These are phyloP conservation scores for Nakaseomyces nivariensis DNA, from an alignment of 1,139 yeast species.

Conservation along the genomic window DNA sequence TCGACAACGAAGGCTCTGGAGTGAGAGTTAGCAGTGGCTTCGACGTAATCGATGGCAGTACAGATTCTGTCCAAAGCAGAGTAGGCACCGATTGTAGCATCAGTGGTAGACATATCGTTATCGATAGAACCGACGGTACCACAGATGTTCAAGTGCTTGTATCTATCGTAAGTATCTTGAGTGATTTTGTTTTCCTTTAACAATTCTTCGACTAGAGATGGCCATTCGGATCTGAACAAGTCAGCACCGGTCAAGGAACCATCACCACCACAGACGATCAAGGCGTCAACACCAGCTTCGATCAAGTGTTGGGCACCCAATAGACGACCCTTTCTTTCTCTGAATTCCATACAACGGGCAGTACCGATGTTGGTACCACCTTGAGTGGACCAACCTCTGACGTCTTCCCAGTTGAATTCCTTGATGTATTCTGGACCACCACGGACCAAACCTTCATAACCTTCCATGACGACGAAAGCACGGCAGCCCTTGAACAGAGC, in stretches of 20 bases:
- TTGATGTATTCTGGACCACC: conserved; percentile 62
- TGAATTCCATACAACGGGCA: conserved; percentile 80
- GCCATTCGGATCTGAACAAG: conserved; percentile 89
- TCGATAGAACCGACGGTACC: conserved; percentile 96
- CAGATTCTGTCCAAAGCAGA: conserved; percentile 90
- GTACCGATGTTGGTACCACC: conserved; percentile 98
- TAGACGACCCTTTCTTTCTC: conserved; percentile 76
- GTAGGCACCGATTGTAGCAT: conserved; percentile 92
- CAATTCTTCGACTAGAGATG: conserved; percentile 67
- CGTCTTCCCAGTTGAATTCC: conserved; percentile 85
- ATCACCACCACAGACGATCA: conserved; percentile 98
- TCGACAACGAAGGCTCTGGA: conserved; percentile 96
- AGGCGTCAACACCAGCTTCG: conserved; percentile 83
- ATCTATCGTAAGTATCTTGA: conserved; percentile 44
- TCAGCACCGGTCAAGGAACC: conserved; percentile 98
- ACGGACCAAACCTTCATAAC: conserved; percentile 85
- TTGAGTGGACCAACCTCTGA: conserved; percentile 78
- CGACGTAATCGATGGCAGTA: conserved; percentile 80
- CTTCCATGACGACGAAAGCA: conserved; percentile 90
- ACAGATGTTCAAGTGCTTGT: conserved; percentile 73
- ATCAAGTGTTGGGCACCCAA: conserved; percentile 77
- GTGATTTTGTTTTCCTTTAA: conserved; percentile 45
- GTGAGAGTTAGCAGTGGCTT: conserved; percentile 94
- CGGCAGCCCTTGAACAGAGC: conserved; percentile 87
- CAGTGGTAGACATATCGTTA: conserved; percentile 94